Conservation (phyloP, 2,329 filamentous ascomycete genomes). For the Calonectria crousiana region DNA sequence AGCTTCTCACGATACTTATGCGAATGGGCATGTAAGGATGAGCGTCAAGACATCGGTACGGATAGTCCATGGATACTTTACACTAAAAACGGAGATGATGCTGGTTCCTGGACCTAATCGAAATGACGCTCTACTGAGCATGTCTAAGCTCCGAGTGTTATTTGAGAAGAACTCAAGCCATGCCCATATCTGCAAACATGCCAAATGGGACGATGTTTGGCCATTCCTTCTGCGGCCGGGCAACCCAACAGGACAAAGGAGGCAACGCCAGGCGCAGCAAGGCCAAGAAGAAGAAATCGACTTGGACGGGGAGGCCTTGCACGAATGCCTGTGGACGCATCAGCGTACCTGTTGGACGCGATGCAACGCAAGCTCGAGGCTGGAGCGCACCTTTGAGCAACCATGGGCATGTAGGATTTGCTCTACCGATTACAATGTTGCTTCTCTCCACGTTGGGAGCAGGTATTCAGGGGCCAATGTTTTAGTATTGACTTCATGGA, state of each 20-base stretch:
- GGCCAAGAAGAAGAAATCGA: not conserved
- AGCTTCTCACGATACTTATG: not conserved
- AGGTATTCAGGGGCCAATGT: not conserved
- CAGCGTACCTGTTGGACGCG: not conserved
- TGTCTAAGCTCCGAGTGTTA: not conserved
- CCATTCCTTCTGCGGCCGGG: not conserved
- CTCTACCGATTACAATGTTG: not conserved
- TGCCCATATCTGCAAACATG: not conserved
- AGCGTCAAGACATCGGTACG: not conserved
- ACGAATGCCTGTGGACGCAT: not conserved
- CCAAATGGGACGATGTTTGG: not conserved
- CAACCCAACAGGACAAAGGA: not conserved
- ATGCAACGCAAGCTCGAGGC: not conserved
- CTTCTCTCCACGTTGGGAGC: not conserved
- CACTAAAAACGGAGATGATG: not conserved
- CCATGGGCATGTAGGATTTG: not conserved
- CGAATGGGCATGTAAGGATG: not conserved
- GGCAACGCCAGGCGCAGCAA: not conserved
- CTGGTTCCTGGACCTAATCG: not conserved
- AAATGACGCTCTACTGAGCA: not conserved
- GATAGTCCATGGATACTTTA: not conserved
- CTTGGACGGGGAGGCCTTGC: not conserved
- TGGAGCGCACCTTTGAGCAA: not conserved
- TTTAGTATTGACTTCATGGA: not conserved
- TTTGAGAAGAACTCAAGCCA: not conserved